Evolutionary conservation across 345 rosid genomes (phyloP).

Genomic region (Kandelia obovata): DNA sequence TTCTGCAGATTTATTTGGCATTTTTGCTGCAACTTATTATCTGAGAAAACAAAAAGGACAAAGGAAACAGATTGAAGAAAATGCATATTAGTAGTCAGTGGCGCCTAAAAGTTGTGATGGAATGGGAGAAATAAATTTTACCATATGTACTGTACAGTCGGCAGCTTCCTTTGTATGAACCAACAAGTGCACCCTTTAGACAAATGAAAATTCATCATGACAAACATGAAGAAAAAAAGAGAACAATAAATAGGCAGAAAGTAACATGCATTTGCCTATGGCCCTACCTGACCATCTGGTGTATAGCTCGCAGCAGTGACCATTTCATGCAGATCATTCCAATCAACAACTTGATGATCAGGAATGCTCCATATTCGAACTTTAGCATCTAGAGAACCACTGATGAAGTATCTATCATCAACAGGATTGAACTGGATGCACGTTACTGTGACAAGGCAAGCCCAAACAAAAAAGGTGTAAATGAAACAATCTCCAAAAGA

Average conservation of each 20-base stretch:
- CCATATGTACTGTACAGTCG: constrained; percentile 65
- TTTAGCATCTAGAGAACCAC: constrained; percentile 95
- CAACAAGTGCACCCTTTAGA: constrained; percentile 85
- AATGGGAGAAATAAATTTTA: constrained; percentile 23
- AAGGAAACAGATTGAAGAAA: not conserved
- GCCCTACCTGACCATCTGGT: constrained; percentile 89
- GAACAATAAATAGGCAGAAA: not conserved
- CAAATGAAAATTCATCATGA: constrained; percentile 28
- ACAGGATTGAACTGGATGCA: constrained; percentile 98
- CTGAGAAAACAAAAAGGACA: constrained; percentile 34
- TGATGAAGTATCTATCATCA: constrained; percentile 93
- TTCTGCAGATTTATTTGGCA: constrained; percentile 74
- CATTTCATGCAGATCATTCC: constrained; percentile 98
- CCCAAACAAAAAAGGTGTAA: constrained; percentile 4
- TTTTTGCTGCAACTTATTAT: constrained; percentile 75
- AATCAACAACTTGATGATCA: constrained; percentile 85
- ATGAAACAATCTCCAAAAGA: too few species aligned
- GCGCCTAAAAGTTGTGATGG: not conserved
- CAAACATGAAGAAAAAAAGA: not conserved
- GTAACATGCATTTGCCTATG: not conserved
- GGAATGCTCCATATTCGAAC: constrained; percentile 99
- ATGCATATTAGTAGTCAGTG: constrained; percentile 6
- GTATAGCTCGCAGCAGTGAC: constrained; percentile 97
- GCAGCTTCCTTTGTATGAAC: constrained; percentile 93
- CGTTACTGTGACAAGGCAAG: constrained; percentile 63